Evolutionary conservation across 805 yeast species (phyloP).

Genomic region (Hanseniaspora taiwanica): DNA sequence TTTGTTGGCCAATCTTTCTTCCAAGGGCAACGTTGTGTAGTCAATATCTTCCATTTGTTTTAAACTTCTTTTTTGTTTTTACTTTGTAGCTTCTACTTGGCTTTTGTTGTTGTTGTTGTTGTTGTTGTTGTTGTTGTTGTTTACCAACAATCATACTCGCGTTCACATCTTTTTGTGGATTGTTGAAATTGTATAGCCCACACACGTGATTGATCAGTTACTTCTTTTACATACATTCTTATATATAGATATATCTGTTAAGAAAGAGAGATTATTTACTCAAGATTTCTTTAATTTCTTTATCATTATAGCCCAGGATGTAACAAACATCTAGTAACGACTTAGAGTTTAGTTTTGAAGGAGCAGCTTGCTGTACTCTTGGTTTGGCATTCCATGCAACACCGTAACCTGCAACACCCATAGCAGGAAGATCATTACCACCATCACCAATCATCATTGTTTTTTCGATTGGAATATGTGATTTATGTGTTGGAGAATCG

Average conservation of each 20-base stretch:
- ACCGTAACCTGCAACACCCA: conserved; percentile 85
- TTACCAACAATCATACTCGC: no score
- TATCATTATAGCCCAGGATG: conserved; percentile 42
- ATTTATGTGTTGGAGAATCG: conserved; percentile 20
- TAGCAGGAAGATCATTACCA: conserved; percentile 89
- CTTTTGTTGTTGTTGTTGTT: no score
- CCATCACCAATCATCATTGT: conserved; percentile 94
- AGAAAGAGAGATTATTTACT: no score
- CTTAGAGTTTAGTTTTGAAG: conserved; percentile 64
- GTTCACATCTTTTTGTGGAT: no score
- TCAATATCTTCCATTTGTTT: conserved; percentile 37
- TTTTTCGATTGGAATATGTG: conserved; percentile 35
- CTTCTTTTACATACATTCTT: no score
- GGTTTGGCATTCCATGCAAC: conserved; percentile 98
- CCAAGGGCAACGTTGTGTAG: conserved; percentile 47
- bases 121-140: no score
- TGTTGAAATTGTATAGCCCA: no score
- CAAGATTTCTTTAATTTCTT: conserved; percentile 1
- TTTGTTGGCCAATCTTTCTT: conserved; percentile 53
- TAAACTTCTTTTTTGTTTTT: no score
- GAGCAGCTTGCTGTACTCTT: conserved; percentile 72
- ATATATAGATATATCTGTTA: no score
- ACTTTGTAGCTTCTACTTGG: no score
- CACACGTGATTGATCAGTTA: no score
- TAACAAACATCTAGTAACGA: conserved; percentile 65